Evolutionary conservation across 768 basidiomycete species (phyloP), one percentile per base, ranked within the genome.

Genomic region (Kondoa subrosea): DNA sequence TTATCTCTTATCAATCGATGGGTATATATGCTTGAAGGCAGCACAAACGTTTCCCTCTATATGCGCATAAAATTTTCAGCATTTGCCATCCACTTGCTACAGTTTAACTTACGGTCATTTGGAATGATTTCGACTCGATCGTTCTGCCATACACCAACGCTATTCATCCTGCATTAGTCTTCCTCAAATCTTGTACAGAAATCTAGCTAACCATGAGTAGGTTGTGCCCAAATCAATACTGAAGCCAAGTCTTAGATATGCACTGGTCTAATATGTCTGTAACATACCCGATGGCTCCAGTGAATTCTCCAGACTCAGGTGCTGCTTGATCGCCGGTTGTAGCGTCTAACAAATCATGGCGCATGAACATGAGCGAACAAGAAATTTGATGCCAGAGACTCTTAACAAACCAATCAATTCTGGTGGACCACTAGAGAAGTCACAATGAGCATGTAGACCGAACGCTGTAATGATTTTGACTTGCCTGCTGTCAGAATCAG

Each of bases 81-180:
- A 59, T 12, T 4, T 14, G 58, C 14, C 21, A 31, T 14, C 25
- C 29, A 4, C 29, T 8, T 27, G 61, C 34, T n/a, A 33, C 16
- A 17, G 12, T 31, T 16, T 12, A n/a, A 32, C 59, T 8, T 32
- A 61, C 59, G 64, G 64, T 65, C 78, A 76, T 79, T 79, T 75
- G 78, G 76, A 78, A 96, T 95, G 82, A 96, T 96, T 80, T 96
- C 92, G 75, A 96, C 92, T 75, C 93, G 90, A 84, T 97, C 93
- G 80, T 95, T 91, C 84, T 93, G 90, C 91, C 91, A 96, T 76
- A 97, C 91, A 81, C 90, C 92, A 74, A 95, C 92, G 78, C 92
- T 50, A 21, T 50, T 50, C 40, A 21, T 50, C 21, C 40, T 50
- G n/a, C n/a, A 96, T 58, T 89, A 92, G 85, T 95, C 40, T 21